These are phyloP conservation scores for Pyrenula aspistea DNA, from an alignment of 495 filamentous ascomycete species.

Conservation along the genomic window DNA sequence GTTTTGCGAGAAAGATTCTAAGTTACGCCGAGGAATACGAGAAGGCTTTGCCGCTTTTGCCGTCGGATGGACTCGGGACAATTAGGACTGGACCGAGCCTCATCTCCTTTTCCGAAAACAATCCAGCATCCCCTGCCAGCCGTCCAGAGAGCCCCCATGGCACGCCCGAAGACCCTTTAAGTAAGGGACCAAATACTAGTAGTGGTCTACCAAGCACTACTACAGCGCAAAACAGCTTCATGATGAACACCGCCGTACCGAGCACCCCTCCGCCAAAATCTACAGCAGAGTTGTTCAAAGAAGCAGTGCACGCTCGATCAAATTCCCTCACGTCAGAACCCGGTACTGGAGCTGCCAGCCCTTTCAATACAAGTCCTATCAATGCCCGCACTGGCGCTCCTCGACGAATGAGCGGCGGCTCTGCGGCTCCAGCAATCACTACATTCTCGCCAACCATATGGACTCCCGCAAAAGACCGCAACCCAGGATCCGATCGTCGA, in stretches of 20 bases:
- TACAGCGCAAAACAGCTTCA: neutral
- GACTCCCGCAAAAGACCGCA: neutral
- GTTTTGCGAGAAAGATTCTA: neutral
- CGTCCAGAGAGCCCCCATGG: neutral
- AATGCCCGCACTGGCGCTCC: too few species aligned
- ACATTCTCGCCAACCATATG: neutral
- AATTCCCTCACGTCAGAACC: neutral
- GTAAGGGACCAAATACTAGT: neutral
- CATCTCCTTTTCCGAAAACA: neutral
- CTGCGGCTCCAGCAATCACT: neutral
- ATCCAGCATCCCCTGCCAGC: neutral
- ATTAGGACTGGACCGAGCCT: neutral
- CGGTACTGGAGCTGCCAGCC: neutral
- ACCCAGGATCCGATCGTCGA: neutral
- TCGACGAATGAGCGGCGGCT: neutral
- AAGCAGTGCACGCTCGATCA: neutral
- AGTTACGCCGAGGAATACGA: neutral
- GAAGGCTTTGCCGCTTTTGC: neutral
- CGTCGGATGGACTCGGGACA: neutral
- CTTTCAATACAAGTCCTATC: neutral
- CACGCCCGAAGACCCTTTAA: neutral
- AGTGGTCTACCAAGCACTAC: neutral
- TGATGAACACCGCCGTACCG: neutral
- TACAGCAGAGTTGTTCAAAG: neutral
- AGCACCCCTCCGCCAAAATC: neutral